Base-by-base conservation (phyloP, 2,329 filamentous ascomycete genomes). In the Lachnellula suecica region DNA sequence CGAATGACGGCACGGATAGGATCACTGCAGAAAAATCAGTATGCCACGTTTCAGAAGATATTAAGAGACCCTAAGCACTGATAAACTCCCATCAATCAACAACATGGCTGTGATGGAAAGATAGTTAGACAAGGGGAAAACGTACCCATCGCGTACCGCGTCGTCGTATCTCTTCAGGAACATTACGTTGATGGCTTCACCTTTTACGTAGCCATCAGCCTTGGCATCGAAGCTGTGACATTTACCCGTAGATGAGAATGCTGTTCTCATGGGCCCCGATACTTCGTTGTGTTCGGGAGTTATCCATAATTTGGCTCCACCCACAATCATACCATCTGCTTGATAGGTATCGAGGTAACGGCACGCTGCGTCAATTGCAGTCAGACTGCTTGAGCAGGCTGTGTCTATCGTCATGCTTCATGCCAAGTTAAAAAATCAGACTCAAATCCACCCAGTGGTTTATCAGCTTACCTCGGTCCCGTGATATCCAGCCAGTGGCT, bases 1-100 rank as follows among this genome's bases (percentile, higher is more conserved):
- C 69, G 62, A 25, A 79, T 75, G 3, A 78, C 61, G 2, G 71
- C 71, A 4, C 71, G 67, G 24, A 79, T 72, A 0, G 65, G 64
- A 55, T 79, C 71, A n/a, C n/a, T n/a, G n/a, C n/a, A n/a, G n/a
- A n/a, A n/a, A n/a, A n/a, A n/a, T n/a, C n/a, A n/a, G n/a, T n/a
- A n/a, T n/a, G n/a, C n/a, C n/a, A n/a, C n/a, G n/a, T n/a, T n/a
- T n/a, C n/a, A n/a, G n/a, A n/a, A n/a, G n/a, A n/a, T n/a, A n/a
- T n/a, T n/a, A n/a, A n/a, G n/a, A n/a, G n/a, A n/a, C n/a, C n/a
- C n/a, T n/a, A n/a, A n/a, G n/a, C n/a, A n/a, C n/a, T n/a, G n/a
- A n/a, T n/a, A n/a, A n/a, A n/a, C n/a, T n/a, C n/a, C n/a, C n/a
- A n/a, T n/a, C n/a, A n/a, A n/a, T n/a, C n/a, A n/a, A n/a, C n/a